These are phyloP conservation scores for Evernia prunastri DNA, from an alignment of 495 filamentous ascomycete species.

Conservation along the genomic window DNA sequence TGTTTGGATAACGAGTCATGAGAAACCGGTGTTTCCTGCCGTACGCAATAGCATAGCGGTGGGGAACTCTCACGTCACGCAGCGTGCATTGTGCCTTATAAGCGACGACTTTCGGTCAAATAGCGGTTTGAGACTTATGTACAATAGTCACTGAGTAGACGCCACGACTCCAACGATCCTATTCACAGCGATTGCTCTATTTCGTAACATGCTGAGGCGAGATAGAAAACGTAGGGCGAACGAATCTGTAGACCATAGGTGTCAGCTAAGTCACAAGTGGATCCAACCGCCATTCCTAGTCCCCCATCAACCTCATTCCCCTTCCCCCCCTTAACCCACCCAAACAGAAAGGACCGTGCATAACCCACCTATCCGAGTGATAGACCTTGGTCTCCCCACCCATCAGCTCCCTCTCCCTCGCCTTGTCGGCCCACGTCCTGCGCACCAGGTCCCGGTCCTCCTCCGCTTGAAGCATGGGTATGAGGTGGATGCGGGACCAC, in stretches of 20 bases:
- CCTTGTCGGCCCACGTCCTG: constrained; percentile 75
- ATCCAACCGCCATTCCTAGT: not conserved
- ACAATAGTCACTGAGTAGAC: constrained; percentile 8
- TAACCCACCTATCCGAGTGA: constrained; percentile 74
- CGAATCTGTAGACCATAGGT: constrained; percentile 44
- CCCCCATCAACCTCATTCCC: too few relatives aligned
- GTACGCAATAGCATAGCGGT: not conserved
- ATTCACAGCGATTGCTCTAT: not conserved
- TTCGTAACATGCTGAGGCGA: constrained; percentile 50
- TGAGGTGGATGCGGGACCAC: constrained; percentile 89
- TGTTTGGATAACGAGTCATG: constrained; percentile 50
- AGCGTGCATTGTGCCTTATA: not conserved
- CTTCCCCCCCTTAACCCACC: not conserved
- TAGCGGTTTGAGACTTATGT: constrained; percentile 5
- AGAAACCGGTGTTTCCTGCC: not conserved
- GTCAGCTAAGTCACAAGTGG: not conserved
- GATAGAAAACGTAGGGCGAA: constrained; percentile 63
- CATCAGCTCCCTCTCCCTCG: constrained; percentile 80
- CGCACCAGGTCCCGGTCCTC: constrained; percentile 91
- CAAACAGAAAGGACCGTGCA: not conserved
- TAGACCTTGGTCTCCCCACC: constrained; percentile 76
- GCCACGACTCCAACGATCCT: constrained; percentile 12
- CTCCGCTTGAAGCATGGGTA: constrained; percentile 88
- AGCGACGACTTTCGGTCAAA: not conserved
- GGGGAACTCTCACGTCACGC: constrained; percentile 4